Evolutionary conservation across 1,284 basidiomycete species (phyloP).

Genomic region (Pseudozyma sp.): DNA sequence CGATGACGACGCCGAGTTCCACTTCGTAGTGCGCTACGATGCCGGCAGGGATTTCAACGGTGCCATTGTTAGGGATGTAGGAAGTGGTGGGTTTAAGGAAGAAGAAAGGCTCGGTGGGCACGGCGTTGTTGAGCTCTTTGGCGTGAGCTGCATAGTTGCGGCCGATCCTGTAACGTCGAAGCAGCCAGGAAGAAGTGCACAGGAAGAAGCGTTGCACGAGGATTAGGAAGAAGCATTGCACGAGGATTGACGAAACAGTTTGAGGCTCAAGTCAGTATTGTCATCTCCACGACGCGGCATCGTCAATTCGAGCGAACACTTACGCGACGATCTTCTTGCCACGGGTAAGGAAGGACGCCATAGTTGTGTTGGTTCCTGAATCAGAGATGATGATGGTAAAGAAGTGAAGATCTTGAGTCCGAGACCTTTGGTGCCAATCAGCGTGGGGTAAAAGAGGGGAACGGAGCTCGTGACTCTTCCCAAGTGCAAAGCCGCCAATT

Average conservation of each 20-base stretch:
- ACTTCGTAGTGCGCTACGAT: constrained; percentile 93
- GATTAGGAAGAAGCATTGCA: not conserved
- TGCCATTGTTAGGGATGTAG: constrained; percentile 80
- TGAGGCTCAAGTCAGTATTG: not conserved
- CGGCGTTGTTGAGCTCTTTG: constrained; percentile 89
- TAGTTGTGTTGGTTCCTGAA: constrained; percentile 2
- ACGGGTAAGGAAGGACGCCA: constrained; percentile 42
- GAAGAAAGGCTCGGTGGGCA: constrained; percentile 96
- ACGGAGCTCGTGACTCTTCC: constrained; percentile 10
- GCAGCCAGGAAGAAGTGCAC: not conserved
- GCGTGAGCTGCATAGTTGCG: constrained; percentile 78
- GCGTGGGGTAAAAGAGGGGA: constrained; percentile 2
- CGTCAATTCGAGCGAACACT: constrained; percentile 11
- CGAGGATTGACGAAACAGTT: not conserved
- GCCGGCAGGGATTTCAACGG: constrained; percentile 87
- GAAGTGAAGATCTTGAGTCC: not conserved
- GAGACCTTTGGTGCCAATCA: constrained; percentile 3
- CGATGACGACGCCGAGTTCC: constrained; percentile 95
- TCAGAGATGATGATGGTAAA: constrained; percentile 1
- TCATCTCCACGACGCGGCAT: not conserved
- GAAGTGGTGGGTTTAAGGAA: constrained; percentile 96
- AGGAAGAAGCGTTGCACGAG: not conserved
- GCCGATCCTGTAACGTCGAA: constrained; percentile 59
- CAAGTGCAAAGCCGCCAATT: constrained; percentile 26
- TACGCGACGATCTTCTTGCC: constrained; percentile 56